Evolutionary conservation across 371 early-diverging fungal species (phyloP), one percentile per base, ranked within the genome.

Genomic region (Mucor circinelloides): DNA sequence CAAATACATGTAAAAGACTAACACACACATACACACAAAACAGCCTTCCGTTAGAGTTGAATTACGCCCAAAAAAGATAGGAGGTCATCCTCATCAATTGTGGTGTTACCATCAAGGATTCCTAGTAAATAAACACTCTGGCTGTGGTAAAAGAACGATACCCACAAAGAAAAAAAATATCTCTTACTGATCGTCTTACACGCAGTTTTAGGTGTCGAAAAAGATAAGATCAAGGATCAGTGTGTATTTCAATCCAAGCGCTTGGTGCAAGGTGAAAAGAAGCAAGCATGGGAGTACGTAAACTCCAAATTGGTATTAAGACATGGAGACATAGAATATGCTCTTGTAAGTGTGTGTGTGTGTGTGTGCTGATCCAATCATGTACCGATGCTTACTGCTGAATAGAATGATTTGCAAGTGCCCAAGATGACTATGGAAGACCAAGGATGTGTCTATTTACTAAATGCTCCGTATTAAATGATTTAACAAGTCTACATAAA

Each of bases 91-190:
- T 52, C 66, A 66, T 13, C 71, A 70, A 38, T 52, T 70, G 32
- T 70, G 71, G 71, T 66, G 63, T 31, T 54, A 66, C 54, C 21
- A 70, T 62, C 42, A 70, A 44, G 71, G 71, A 7, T 59, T 48
- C 30, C 25, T 70, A 3, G 63, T 70, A 2, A 70, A 70, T 27
- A 70, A 66, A 52, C 63, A 66, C 23, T 66, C 71, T 30, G 71
- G 66, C 10, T 70, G 66, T 66, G 71, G 71, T 70, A 66, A 69
- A 25, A 7, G 17, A 21, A 50, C 56, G 4, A 21, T n/a, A 27
- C 27, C 6, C 27, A 30, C 55, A 31, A 25, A 9, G 38, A 58
- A 40, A 59, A 42, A 27, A 40, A 42, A 34, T 34, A 19, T 21
- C 9, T 13, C 27, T 38, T 23, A 34, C 13, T 36, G 13, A 36